phyloP scores from a whole-genome alignment of 208 protist species.

The Leishmania major region DNA sequence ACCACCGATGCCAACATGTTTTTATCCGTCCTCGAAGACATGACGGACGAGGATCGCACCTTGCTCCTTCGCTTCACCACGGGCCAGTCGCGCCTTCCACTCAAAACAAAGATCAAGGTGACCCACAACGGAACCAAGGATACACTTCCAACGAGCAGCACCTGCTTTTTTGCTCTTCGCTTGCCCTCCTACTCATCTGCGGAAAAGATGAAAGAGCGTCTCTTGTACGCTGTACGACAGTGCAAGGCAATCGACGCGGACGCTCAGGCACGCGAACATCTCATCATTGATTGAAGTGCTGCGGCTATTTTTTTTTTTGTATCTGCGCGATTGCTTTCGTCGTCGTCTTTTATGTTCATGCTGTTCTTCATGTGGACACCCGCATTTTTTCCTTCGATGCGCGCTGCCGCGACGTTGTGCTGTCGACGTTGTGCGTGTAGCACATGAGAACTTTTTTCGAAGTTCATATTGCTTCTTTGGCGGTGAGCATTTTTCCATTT shows the following conservation, averaged over 20 bases:
- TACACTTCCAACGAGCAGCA: conserved; percentile 90
- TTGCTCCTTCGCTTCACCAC: conserved; percentile 89
- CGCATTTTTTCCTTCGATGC: background rate
- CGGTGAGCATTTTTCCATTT: background rate
- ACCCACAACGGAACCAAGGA: conserved; percentile 69
- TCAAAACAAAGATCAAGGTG: conserved; percentile 88
- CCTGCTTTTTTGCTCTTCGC: conserved; percentile 95
- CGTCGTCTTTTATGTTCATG: background rate
- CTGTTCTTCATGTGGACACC: background rate
- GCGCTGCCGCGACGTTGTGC: background rate
- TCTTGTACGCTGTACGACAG: conserved; percentile 95
- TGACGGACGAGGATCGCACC: conserved; percentile 86
- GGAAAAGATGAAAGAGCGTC: conserved; percentile 88
- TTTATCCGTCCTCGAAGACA: conserved; percentile 65
- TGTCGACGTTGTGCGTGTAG: background rate
- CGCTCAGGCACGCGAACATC: conserved; percentile 80
- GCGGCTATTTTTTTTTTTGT: background rate
- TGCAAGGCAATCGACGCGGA: conserved; percentile 96
- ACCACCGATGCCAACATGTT: conserved; percentile 68
- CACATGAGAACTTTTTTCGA: background rate
- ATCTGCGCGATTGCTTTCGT: background rate
- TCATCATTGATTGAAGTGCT: conserved; percentile 36
- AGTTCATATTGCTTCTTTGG: background rate
- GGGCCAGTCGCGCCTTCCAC: conserved; percentile 83
- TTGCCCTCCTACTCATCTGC: conserved; percentile 88